Evolutionary conservation across 371 early-diverging fungal genomes (phyloP).

Genomic region (Parasitella parasitica): DNA sequence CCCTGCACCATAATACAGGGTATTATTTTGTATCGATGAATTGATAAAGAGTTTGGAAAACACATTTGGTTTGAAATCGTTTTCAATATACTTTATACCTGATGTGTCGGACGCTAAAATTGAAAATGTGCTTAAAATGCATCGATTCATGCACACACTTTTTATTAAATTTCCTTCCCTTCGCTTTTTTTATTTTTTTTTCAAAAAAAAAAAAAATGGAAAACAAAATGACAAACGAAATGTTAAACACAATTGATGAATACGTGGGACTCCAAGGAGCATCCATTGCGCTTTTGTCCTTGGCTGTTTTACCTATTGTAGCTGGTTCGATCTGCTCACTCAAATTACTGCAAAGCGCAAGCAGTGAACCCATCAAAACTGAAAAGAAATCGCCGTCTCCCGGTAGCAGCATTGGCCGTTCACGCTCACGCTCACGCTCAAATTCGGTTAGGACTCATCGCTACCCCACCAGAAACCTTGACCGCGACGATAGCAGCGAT

Average conservation of each 20-base stretch:
- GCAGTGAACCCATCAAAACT: background rate
- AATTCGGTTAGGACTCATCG: background rate
- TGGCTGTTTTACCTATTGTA: slow-evolving; percentile 16
- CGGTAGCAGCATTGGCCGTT: background rate
- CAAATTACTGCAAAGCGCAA: background rate
- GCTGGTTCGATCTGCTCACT: slow-evolving; percentile 18
- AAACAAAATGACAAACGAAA: background rate
- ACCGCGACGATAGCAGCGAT: background rate
- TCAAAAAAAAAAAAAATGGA: background rate
- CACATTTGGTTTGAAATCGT: too few relatives aligned
- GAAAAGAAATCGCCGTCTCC: background rate
- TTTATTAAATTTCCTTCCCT: background rate
- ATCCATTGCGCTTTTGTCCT: slow-evolving; percentile 10
- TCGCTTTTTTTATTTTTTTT: background rate
- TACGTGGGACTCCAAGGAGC: slow-evolving; percentile 13
- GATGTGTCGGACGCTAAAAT: too few relatives aligned
- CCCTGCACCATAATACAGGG: too few relatives aligned
- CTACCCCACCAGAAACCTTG: background rate
- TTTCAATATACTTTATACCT: too few relatives aligned
- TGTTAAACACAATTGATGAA: slow-evolving; percentile 8
- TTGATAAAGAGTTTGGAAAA: too few relatives aligned
- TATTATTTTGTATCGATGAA: too few relatives aligned
- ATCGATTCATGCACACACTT: background rate
- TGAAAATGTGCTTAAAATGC: too few relatives aligned
- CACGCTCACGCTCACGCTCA: background rate